Evolutionary conservation across 1,284 basidiomycete species (phyloP).

Genomic region (Microbotryum scabiosae): DNA sequence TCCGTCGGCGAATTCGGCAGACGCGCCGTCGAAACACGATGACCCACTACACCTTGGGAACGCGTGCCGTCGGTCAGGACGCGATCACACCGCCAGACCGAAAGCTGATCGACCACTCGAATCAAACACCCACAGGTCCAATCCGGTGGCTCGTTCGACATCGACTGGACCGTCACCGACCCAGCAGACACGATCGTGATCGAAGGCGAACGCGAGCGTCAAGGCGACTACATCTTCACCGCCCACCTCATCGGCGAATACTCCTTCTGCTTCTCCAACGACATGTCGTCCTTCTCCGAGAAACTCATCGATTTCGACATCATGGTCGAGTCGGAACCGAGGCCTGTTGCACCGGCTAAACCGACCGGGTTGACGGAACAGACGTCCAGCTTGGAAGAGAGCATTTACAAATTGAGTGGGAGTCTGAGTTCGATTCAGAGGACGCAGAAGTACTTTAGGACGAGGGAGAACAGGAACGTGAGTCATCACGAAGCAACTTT

Average conservation of each 20-base stretch:
- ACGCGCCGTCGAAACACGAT: too few relatives aligned
- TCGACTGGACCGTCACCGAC: conserved; percentile 88
- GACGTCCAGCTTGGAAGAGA: conserved; percentile 83
- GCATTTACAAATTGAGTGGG: conserved; percentile 76
- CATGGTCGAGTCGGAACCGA: conserved; percentile 90
- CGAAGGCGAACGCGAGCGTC: conserved; percentile 76
- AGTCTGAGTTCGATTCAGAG: conserved; percentile 78
- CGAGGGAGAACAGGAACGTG: conserved; percentile 30
- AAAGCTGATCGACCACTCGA: conserved; percentile 34
- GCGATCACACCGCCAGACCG: conserved; percentile 12
- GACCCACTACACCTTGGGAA: too few relatives aligned
- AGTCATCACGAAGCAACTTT: background rate
- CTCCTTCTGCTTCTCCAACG: conserved; percentile 93
- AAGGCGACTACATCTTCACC: conserved; percentile 95
- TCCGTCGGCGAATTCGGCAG: too few relatives aligned
- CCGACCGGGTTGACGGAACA: conserved; percentile 63
- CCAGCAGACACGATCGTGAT: conserved; percentile 78
- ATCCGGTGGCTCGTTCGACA: conserved; percentile 93
- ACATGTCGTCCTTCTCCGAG: conserved; percentile 80
- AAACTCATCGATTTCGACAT: conserved; percentile 87
- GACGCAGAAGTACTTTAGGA: conserved; percentile 72
- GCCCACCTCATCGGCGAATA: conserved; percentile 92
- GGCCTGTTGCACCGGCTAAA: conserved; percentile 70
- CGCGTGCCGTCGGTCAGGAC: too few relatives aligned
- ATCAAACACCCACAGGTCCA: conserved; percentile 52